These are phyloP conservation scores for Ploettnerulaceae sp. DNA, from an alignment of 2,329 filamentous ascomycete genomes.

Conservation along the genomic window DNA sequence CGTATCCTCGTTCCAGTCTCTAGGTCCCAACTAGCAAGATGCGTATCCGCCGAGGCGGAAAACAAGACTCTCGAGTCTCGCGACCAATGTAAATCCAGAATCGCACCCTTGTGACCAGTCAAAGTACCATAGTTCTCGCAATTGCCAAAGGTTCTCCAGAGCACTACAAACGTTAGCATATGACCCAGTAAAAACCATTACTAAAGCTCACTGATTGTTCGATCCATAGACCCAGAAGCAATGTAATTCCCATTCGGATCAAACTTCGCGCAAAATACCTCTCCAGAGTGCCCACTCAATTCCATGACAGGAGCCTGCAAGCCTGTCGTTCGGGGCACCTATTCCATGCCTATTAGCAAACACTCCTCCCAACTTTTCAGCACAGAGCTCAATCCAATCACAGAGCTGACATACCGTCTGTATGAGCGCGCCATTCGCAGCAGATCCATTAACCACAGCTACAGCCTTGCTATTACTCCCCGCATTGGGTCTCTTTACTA, in stretches of 20 bases:
- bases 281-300: conserved; percentile 73
- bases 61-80: conserved; percentile 88
- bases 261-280: conserved; percentile 88
- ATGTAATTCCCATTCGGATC: conserved; percentile 84
- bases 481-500: conserved; percentile 84
- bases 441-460: conserved; percentile 51
- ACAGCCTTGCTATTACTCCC: conserved; percentile 46
- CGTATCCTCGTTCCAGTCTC: conserved; percentile 90
- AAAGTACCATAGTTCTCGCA: conserved; percentile 93
- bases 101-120: conserved; percentile 82
- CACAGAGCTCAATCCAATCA: conserved; percentile 8
- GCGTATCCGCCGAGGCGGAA: conserved; percentile 89
- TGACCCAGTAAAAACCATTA: background rate
- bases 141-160: conserved; percentile 89
- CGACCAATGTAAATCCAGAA: conserved; percentile 94
- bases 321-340: conserved; percentile 75
- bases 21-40: conserved; percentile 90
- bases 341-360: conserved; percentile 25
- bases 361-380: conserved; percentile 18
- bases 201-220: conserved; percentile 67
- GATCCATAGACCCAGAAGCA: conserved; percentile 92
- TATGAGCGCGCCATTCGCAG: conserved; percentile 57
- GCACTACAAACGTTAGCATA: conserved; percentile 50
- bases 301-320: conserved; percentile 94
- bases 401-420: conserved; percentile 52